These are phyloP conservation scores for Aspergillus tanneri DNA, from an alignment of 2,329 filamentous ascomycete genomes.

Conservation along the genomic window DNA sequence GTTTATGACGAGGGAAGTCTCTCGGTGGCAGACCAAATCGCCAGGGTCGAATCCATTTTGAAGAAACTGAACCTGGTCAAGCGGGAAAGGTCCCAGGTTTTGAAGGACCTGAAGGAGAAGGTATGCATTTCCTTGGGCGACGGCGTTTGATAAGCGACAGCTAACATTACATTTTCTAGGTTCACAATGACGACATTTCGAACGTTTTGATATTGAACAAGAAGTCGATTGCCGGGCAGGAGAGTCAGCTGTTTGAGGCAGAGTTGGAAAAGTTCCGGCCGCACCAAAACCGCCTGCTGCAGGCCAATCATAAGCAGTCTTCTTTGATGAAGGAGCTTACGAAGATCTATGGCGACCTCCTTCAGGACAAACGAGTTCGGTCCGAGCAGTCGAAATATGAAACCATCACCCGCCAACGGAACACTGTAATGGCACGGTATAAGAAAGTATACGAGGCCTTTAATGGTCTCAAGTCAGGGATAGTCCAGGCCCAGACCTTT, in stretches of 20 bases:
- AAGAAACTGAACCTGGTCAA: conserved; percentile 92
- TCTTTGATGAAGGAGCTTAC: conserved; percentile 94
- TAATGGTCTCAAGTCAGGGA: conserved; percentile 79
- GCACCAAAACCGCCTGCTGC: conserved; percentile 84
- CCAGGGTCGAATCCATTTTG: conserved; percentile 81
- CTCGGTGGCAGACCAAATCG: conserved; percentile 86
- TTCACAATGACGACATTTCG: conserved; percentile 94
- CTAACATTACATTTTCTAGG: conserved; percentile 54
- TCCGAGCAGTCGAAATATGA: conserved; percentile 97
- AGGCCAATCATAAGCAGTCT: conserved; percentile 93
- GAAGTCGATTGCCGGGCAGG: conserved; percentile 89
- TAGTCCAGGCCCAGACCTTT: conserved; percentile 86
- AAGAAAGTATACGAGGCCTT: conserved; percentile 91
- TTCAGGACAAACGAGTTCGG: conserved; percentile 91
- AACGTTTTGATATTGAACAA: conserved; percentile 97
- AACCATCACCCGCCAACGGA: conserved; percentile 76
- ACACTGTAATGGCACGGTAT: conserved; percentile 78
- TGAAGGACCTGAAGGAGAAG: conserved; percentile 98
- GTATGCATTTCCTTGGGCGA: conserved; percentile 49
- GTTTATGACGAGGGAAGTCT: conserved; percentile 79
- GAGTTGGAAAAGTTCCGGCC: conserved; percentile 97
- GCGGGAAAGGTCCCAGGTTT: conserved; percentile 81
- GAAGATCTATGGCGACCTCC: conserved; percentile 75
- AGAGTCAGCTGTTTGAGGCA: conserved; percentile 86
- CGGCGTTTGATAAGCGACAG: neutral